Percentiles rank a stretch among this genome's conserved stretches.
Evolutionary conservation across 345 rosid genomes (phyloP).

Genomic region (Clarkia xantiana): DNA sequence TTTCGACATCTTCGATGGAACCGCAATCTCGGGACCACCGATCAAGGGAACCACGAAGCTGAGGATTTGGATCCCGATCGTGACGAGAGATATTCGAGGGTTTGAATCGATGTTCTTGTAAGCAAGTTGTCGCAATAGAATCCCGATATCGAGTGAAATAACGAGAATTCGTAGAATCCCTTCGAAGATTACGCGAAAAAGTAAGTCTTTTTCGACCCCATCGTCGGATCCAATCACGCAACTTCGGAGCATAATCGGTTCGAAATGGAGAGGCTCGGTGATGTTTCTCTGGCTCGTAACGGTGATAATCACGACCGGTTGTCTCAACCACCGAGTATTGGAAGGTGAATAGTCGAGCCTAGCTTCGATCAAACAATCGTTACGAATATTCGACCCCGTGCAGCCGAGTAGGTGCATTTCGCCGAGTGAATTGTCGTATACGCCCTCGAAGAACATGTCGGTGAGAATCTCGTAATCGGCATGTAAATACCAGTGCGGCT

Average conservation of each 20-base stretch:
- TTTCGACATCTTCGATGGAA: slow-evolving; percentile 1
- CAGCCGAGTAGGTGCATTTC: slow-evolving; percentile 15
- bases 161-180: slow-evolving; percentile 2
- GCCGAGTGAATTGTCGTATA: slow-evolving; percentile 6
- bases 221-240: background rate
- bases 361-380: slow-evolving; percentile 1
- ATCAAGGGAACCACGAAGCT: background rate
- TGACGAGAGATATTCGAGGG: slow-evolving; percentile 3
- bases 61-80: slow-evolving; percentile 3
- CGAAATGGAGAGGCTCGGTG: background rate
- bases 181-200: slow-evolving; percentile 1
- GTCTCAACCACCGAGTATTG: background rate
- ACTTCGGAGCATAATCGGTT: background rate
- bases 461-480: background rate
- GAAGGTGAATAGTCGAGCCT: background rate
- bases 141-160: background rate
- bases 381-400: background rate
- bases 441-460: slow-evolving; percentile 11
- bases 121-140: background rate
- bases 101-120: background rate
- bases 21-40: background rate
- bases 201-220: background rate
- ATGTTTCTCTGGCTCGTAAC: background rate
- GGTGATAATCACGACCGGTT: background rate
- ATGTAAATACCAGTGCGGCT: background rate